phyloP scores from a whole-genome alignment of 2,329 filamentous ascomycete species.

The Talaromyces verruculosus region DNA sequence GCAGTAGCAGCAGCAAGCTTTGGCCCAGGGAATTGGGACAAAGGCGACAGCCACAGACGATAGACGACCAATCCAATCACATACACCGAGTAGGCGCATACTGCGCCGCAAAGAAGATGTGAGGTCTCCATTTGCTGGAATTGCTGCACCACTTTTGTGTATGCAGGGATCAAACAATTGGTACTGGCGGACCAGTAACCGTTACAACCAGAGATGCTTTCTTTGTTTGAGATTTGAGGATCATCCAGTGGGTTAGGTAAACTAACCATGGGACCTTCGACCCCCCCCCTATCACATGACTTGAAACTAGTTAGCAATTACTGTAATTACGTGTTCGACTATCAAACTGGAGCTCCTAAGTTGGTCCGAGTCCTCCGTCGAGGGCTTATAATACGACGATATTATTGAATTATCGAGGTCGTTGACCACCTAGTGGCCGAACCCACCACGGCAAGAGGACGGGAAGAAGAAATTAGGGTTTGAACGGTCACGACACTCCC shows the following conservation, averaged over 20 bases:
- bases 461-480: background rate
- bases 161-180: background rate
- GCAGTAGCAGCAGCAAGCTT: conserved; percentile 32
- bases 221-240: background rate
- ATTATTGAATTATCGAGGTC: background rate
- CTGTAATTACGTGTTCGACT: background rate
- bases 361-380: background rate
- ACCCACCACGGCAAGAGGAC: background rate
- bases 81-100: background rate
- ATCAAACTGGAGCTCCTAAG: background rate
- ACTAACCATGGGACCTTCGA: background rate
- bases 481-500: background rate
- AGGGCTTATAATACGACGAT: background rate
- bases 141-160: background rate
- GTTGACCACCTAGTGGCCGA: background rate
- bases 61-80: conserved; percentile 23
- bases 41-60: conserved; percentile 33
- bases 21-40: conserved; percentile 35
- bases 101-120: background rate
- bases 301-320: background rate
- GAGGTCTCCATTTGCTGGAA: background rate
- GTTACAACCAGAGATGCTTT: background rate
- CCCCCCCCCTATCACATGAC: background rate
- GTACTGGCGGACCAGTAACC: background rate
- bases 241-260: background rate